phyloP scores from a whole-genome alignment of 1,284 basidiomycete species.

The Schizophyllum commune region DNA sequence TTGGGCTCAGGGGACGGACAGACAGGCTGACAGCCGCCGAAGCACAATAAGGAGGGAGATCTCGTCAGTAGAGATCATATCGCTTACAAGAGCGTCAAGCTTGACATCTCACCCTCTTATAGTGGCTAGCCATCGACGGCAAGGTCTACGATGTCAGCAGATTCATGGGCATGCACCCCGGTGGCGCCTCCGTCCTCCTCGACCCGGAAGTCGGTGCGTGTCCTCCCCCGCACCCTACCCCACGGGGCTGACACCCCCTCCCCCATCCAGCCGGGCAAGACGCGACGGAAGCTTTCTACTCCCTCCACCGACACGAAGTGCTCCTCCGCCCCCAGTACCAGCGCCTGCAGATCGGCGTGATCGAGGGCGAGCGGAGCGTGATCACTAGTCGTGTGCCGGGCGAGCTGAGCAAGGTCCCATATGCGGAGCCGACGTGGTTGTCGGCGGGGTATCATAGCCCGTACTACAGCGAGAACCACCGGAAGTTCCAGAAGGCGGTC shows the following conservation, averaged over 20 bases:
- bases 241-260: constrained; percentile 25
- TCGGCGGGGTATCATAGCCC: constrained; percentile 55
- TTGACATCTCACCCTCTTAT: constrained; percentile 11
- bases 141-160: constrained; percentile 77
- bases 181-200: constrained; percentile 66
- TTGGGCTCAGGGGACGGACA: neutral
- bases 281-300: constrained; percentile 81
- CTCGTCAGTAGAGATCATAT: constrained; percentile 27
- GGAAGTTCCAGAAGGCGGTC: constrained; percentile 52
- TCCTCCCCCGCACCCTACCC: constrained; percentile 16
- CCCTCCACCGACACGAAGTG: constrained; percentile 76
- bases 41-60: constrained; percentile 63
- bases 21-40: constrained; percentile 38
- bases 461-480: constrained; percentile 62
- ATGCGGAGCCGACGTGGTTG: constrained; percentile 80
- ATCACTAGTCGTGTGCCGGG: constrained; percentile 49
- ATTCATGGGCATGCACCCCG: constrained; percentile 78
- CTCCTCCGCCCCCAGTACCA: constrained; percentile 68
- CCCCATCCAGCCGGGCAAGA: constrained; percentile 66
- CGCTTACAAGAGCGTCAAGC: too few species aligned
- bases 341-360: constrained; percentile 61
- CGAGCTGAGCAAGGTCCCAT: constrained; percentile 65
- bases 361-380: constrained; percentile 58
- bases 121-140: constrained; percentile 82
- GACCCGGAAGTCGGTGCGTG: constrained; percentile 64